Evolutionary conservation across 441 rosid species (phyloP).

Genomic region (Arabidopsis hybrid): DNA sequence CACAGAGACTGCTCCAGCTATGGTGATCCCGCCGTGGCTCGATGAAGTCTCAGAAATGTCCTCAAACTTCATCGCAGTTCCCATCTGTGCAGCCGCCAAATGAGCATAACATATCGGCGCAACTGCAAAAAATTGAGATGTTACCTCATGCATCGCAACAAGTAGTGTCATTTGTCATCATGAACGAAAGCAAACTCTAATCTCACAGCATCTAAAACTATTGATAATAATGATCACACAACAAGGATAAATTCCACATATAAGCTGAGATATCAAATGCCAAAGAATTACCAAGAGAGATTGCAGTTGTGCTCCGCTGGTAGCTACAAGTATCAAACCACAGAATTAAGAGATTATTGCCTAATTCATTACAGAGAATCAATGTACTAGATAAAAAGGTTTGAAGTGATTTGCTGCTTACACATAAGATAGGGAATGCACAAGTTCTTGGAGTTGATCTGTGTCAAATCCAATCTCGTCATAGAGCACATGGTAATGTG

Average conservation of each 20-base stretch:
- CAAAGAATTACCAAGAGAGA: slow-evolving; percentile 37
- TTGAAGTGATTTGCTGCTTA: slow-evolving; percentile 22
- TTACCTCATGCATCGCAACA: neutral
- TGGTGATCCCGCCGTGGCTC: slow-evolving; percentile 43
- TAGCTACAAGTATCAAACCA: slow-evolving; percentile 51
- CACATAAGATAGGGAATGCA: slow-evolving; percentile 70
- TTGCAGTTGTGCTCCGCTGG: slow-evolving; percentile 63
- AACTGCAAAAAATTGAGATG: slow-evolving; percentile 46
- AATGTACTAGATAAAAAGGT: neutral
- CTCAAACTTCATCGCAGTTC: slow-evolving; percentile 55
- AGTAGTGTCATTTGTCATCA: neutral
- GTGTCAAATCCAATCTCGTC: slow-evolving; percentile 78
- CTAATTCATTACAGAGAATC: neutral
- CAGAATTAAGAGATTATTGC: neutral
- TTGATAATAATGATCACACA: neutral
- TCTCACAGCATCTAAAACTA: neutral
- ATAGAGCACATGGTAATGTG: slow-evolving; percentile 81
- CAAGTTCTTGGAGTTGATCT: slow-evolving; percentile 77
- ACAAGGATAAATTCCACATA: neutral
- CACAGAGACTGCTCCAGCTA: slow-evolving; percentile 46
- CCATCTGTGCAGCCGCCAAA: slow-evolving; percentile 62
- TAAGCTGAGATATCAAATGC: neutral
- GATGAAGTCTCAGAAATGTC: slow-evolving; percentile 56
- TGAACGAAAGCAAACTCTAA: neutral
- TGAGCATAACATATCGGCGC: slow-evolving; percentile 69